These are phyloP conservation scores for Agarophyton chilense DNA, from an alignment of 23 red algal genomes.

Conservation along the genomic window DNA sequence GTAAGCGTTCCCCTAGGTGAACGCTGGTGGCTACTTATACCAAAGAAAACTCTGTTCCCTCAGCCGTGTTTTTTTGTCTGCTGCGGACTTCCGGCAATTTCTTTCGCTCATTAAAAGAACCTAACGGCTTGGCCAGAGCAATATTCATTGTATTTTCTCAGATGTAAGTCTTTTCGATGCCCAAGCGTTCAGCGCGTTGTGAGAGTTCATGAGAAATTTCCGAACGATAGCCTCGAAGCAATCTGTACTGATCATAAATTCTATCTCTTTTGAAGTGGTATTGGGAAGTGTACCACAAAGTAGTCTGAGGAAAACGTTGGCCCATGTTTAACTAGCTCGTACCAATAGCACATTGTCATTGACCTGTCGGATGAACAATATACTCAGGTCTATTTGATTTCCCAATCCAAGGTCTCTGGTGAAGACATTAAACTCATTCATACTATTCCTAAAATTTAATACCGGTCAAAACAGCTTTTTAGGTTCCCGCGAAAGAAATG, in stretches of 20 bases:
- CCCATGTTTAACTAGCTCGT: too few species aligned
- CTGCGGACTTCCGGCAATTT: slow-evolving; percentile 1
- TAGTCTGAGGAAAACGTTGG: too few species aligned
- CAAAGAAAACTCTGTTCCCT: background rate
- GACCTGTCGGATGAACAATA: too few species aligned
- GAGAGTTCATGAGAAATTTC: background rate
- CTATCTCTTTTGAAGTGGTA: background rate
- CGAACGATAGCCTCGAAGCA: background rate
- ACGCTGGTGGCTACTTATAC: background rate
- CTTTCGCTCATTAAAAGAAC: background rate
- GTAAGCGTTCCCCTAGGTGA: background rate
- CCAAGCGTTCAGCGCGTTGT: too few species aligned
- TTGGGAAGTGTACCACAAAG: too few species aligned
- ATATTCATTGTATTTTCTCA: background rate
- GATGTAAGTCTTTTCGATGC: background rate
- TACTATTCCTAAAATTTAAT: too few species aligned
- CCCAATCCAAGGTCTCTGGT: too few species aligned
- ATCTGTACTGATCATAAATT: background rate
- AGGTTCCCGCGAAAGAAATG: too few species aligned
- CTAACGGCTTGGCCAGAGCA: background rate
- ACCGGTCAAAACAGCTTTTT: too few species aligned
- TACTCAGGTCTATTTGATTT: too few species aligned
- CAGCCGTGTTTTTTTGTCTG: background rate
- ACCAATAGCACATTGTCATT: too few species aligned
- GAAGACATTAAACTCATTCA: too few species aligned